Base-by-base conservation (phyloP, 169 alveolate genomes). In the Babesia bovis region DNA sequence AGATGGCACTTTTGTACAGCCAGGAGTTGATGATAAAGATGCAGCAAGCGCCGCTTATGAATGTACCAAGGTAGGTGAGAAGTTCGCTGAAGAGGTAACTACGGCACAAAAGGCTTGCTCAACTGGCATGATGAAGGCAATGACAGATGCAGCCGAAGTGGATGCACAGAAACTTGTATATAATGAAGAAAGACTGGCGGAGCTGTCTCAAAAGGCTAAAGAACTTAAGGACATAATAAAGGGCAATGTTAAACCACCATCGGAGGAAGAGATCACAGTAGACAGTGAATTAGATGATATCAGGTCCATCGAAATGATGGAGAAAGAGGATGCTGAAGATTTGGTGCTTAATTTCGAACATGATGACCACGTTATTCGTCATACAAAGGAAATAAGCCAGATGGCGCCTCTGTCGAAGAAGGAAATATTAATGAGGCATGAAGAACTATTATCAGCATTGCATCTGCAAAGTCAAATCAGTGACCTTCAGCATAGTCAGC, bases 221-320 rank as follows among this genome's bases (percentile, higher is more conserved):
- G 84, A 81, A 56, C 79, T 81, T 1, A 70, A 71, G 52, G 84
- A 71, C 23, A 81, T 69, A 28, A 81, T 71, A 7, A 84, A 81
- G 42, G 73, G 75, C 0, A 57, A 41, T 42, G 72, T 50, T 3
- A 21, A 49, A 35, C 51, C 49, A 4, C 26, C 60, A 9, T 26
- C 9, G 10, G 73, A 35, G 10, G 69, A 55, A 28, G 72, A 42
- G 17, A 28, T 58, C 10, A 49, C 35, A 1, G 60, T 58, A 3
- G 41, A 32, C 35, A 21, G 40, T 9, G 10, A 44, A 19, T 25
- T 63, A 13, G 73, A 47, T 25, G 82, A 60, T 4, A 50, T 59
- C 26, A 15, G 0, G 4, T 58, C 38, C 7, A 50, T 50, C 6
- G 57, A 65, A 33, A 4, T 36, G 69, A 3, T 53, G 55, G 55